Evolutionary conservation across 2,329 filamentous ascomycete genomes (phyloP), one percentile per base, ranked within the genome.

Genomic region (Stagonosporopsis tanaceti): DNA sequence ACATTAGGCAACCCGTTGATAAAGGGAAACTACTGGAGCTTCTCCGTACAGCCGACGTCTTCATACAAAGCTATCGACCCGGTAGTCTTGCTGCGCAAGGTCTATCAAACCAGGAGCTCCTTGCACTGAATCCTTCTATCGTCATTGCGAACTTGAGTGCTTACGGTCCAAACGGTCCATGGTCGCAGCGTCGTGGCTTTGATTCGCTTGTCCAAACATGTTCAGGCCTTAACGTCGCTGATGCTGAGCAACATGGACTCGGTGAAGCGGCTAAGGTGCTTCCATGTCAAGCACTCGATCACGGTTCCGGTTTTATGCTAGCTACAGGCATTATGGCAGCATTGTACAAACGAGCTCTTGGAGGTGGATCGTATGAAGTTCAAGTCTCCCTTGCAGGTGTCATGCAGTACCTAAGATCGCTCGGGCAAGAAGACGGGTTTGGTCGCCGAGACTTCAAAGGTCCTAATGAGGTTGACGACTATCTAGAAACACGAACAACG

Each of bases 201-300:
- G 85, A 87, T 60, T 85, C 83, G 0, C 74, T 84, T 4, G 80
- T 84, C 0, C 84, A 87, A 68, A 84, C 84, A 7, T 83, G 80
- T 52, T 80, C 81, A 0, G 85, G 84, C 0, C 79, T 86, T 68
- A 86, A 86, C 41, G 75, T 84, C 1, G 82, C 81, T 0, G 84
- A 87, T 63, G 84, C 84, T 0, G 76, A 81, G 53, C 77, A 80
- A 42, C 79, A 68, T 22, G 78, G 74, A 2, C 57, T 66, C 0
- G 77, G 76, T 0, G 78, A 80, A 44, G 52, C 72, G 0, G 79
- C 80, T 0, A 76, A 78, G 1, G 71, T 79, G 0, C 72, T 80
- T 30, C 85, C 85, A 0, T 84, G 81, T 51, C 85, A 87, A 68
- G 84, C 81, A 0, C 76, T 87, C 0, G 85, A 87, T 64, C 83